These are phyloP conservation scores for Scedosporium aurantiacum DNA, from an alignment of 2,329 filamentous ascomycete genomes.

Conservation along the genomic window DNA sequence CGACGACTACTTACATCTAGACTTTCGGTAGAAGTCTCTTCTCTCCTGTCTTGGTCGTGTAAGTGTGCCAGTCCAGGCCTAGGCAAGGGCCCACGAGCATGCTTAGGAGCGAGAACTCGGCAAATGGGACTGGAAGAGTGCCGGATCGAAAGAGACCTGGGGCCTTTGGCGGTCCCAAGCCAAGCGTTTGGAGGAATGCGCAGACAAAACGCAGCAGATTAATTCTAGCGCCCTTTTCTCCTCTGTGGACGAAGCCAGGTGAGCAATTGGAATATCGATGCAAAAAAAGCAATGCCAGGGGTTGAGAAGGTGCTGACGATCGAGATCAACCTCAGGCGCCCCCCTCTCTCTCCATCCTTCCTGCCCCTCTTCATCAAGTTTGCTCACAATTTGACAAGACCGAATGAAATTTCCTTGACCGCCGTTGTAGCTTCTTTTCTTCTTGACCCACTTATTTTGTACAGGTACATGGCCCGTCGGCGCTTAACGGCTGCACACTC, in stretches of 20 bases:
- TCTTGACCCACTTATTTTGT: neutral
- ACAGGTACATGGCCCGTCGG: neutral
- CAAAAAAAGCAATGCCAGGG: neutral
- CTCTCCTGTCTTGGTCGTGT: too few relatives aligned
- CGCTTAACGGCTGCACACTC: neutral
- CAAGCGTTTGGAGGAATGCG: neutral
- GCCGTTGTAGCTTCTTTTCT: conserved; percentile 1
- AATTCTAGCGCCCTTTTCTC: neutral
- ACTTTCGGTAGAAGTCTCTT: too few relatives aligned
- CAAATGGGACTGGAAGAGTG: too few relatives aligned
- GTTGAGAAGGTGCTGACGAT: neutral
- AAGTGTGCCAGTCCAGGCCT: too few relatives aligned
- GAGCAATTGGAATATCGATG: neutral
- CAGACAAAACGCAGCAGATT: neutral
- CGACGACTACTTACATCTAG: too few relatives aligned
- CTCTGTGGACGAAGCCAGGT: neutral
- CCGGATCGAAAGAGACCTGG: too few relatives aligned
- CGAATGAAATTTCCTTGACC: neutral
- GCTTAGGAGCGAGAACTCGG: too few relatives aligned
- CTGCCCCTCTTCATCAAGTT: neutral
- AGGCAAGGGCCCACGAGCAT: too few relatives aligned
- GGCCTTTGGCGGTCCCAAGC: neutral
- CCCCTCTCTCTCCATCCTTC: neutral
- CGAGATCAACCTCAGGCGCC: neutral
- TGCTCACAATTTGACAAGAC: neutral